Conservation (phyloP, 352 stramenopile genomes). For the Pythium insidiosum region DNA sequence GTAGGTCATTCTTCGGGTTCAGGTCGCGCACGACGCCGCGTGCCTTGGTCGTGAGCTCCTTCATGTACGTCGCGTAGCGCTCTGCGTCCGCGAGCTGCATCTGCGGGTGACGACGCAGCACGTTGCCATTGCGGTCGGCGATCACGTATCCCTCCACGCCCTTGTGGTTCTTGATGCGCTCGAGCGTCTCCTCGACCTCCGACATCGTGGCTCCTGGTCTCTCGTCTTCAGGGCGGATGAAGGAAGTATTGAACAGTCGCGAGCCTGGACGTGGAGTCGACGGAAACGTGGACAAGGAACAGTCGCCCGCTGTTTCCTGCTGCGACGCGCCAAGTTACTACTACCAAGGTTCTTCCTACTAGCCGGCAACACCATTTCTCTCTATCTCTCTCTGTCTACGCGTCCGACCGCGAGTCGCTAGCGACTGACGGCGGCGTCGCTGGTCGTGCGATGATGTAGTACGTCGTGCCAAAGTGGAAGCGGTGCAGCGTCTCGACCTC, state of each 20-base stretch:
- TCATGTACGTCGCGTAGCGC: conserved; percentile 89
- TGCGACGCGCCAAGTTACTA: too few species aligned
- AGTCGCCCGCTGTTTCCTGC: too few species aligned
- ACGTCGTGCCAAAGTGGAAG: conserved; percentile 96
- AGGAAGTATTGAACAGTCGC: too few species aligned
- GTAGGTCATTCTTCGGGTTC: conserved; percentile 92
- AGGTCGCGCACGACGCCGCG: conserved; percentile 91
- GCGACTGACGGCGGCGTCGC: background rate
- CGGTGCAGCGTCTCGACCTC: conserved; percentile 78
- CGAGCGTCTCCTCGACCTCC: conserved; percentile 92
- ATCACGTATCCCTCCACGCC: conserved; percentile 95
- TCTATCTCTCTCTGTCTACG: too few species aligned
- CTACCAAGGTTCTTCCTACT: too few species aligned
- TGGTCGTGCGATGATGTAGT: conserved; percentile 78
- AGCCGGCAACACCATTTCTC: too few species aligned
- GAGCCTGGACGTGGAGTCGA: too few species aligned
- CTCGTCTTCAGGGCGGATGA: too few species aligned
- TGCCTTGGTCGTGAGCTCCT: conserved; percentile 85
- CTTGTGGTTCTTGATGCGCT: conserved; percentile 93
- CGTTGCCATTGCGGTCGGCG: conserved; percentile 84
- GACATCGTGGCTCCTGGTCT: conserved; percentile 32
- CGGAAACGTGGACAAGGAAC: too few species aligned
- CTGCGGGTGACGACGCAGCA: conserved; percentile 84
- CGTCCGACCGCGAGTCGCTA: too few species aligned
- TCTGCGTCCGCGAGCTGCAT: conserved; percentile 90